A percentile compares a stretch with the other conserved stretches of the same genome.
phyloP scores from a whole-genome alignment of 371 early-diverging fungal genomes.

The Rhizomucor miehei region DNA sequence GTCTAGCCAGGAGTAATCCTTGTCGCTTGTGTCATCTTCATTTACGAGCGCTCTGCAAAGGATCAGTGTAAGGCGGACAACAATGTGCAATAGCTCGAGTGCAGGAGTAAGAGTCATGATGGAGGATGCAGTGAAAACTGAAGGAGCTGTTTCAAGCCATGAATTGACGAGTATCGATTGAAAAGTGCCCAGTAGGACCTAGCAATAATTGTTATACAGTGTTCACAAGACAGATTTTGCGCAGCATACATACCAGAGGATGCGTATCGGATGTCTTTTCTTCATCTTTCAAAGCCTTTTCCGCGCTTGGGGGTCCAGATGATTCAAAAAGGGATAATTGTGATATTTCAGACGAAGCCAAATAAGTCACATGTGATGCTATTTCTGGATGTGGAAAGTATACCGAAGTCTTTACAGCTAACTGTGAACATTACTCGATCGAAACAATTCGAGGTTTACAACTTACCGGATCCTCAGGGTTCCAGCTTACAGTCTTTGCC shows the following conservation, averaged over 20 bases:
- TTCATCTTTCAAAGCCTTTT: neutral
- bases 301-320: slow-evolving; percentile 5
- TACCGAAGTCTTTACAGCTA: neutral
- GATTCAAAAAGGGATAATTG: slow-evolving; percentile 37
- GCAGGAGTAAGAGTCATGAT: slow-evolving; percentile 42
- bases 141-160: slow-evolving; percentile 74
- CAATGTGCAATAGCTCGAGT: slow-evolving; percentile 43
- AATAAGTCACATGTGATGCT: slow-evolving; percentile 13
- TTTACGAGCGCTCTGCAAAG: slow-evolving; percentile 65
- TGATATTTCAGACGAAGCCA: slow-evolving; percentile 11
- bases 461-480: slow-evolving; percentile 12
- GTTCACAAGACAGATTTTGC: slow-evolving; percentile 3
- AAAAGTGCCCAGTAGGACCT: slow-evolving; percentile 49
- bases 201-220: neutral
- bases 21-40: slow-evolving; percentile 15
- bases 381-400: slow-evolving; percentile 18
- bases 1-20: slow-evolving; percentile 38
- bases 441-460: neutral
- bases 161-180: slow-evolving; percentile 65
- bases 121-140: slow-evolving; percentile 50
- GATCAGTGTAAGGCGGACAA: slow-evolving; percentile 56
- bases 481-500: slow-evolving; percentile 15
- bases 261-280: neutral
- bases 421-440: neutral
- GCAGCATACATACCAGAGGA: neutral